phyloP scores from a whole-genome alignment of 1,284 basidiomycete species.

The Gastroboletus turbinatus region DNA sequence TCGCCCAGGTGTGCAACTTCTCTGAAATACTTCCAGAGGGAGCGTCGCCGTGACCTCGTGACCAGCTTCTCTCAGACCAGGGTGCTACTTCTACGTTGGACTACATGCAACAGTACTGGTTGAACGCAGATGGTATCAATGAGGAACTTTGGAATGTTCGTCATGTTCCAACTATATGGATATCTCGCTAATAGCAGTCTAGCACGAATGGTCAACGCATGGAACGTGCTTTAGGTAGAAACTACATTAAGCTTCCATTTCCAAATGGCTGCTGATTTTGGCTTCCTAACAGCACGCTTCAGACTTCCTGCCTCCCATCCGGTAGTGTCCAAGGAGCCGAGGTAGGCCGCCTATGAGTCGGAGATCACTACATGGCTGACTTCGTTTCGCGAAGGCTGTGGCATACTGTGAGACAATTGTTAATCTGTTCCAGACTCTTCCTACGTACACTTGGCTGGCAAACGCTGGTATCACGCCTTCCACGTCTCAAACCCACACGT shows the following conservation, averaged over 20 bases:
- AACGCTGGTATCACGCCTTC: constrained; percentile 73
- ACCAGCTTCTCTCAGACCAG: constrained; percentile 57
- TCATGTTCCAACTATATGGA: not conserved
- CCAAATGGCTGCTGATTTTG: constrained; percentile 4
- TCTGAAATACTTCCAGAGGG: not conserved
- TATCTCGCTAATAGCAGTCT: constrained; percentile 10
- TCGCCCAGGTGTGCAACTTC: constrained; percentile 44
- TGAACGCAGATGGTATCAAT: constrained; percentile 58
- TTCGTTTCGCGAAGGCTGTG: constrained; percentile 49
- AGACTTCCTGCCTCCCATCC: constrained; percentile 55
- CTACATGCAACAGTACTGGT: constrained; percentile 72
- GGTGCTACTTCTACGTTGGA: constrained; percentile 61
- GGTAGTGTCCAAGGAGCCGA: constrained; percentile 61
- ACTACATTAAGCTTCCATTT: not conserved
- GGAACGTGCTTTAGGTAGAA: constrained; percentile 71
- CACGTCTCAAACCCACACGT: constrained; percentile 53
- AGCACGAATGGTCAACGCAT: constrained; percentile 73
- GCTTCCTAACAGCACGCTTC: constrained; percentile 50
- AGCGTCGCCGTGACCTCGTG: not conserved
- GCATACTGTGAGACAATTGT: constrained; percentile 71
- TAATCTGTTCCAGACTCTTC: constrained; percentile 57
- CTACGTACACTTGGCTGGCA: constrained; percentile 71
- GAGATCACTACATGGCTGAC: constrained; percentile 9
- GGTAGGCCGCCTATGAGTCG: constrained; percentile 29
- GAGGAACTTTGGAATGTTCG: constrained; percentile 72